Base-by-base conservation (phyloP, 164 flowering plant species). In the Chloranthus sessilifolius region DNA sequence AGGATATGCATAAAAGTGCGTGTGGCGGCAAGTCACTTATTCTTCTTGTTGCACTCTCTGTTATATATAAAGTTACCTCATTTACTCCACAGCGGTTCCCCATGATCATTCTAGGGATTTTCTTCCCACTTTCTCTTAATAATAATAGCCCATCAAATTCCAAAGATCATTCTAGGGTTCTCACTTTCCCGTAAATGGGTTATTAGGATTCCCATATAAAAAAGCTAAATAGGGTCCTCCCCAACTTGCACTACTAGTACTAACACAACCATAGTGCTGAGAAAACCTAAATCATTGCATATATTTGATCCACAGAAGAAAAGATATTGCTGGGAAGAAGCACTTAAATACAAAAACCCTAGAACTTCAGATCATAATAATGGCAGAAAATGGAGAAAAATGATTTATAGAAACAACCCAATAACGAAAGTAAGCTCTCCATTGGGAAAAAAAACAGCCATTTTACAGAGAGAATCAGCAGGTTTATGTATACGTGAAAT, bases 71-170 rank as follows among this genome's bases (percentile, higher is more conserved):
- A 41, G 48, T 29, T 20, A 12, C 26, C 55, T 38, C 52, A 62
- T 56, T 62, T 43, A 45, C 66, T 50, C 34, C 43, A 38, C 46
- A 21, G 33, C 56, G 46, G 44, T 31, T 63, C 22, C 43, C 53
- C 31, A 56, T 31, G 47, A 30, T 56, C 53, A 44, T 57, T 25
- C 61, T 40, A 45, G 19, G 35, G 39, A 34, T 46, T 43, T 24
- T 16, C 19, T 31, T 29, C 16, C 4, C 22, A 27, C 19, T 25
- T 23, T 24, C 14, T 22, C 29, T 35, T 10, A 43, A 43, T 43
- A 53, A 59, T 34, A 49, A 60, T 42, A 55, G 26, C 53, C 43
- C 50, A 61, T 55, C 64, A 64, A 60, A 60, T 72, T 68, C 71
- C 77, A 55, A 54, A 43, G 43, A 43, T 55, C 55, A 54, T 65